Percentiles rank a stretch among this genome's conserved stretches.
Evolutionary conservation across 768 basidiomycete species (phyloP).

Genomic region (Cystoderma amianthinum): DNA sequence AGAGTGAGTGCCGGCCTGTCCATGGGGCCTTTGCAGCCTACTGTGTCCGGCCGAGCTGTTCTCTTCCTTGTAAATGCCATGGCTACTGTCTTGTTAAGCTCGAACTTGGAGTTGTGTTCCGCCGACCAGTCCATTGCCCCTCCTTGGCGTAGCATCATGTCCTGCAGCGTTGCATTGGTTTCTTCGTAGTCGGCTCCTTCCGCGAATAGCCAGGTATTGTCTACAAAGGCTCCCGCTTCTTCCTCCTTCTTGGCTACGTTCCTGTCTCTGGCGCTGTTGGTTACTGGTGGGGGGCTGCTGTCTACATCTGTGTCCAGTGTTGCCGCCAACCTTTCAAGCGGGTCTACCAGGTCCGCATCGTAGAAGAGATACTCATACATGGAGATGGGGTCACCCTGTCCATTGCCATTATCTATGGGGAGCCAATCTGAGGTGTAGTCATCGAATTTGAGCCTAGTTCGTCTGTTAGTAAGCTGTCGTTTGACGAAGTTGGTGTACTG

Average conservation of each 20-base stretch:
- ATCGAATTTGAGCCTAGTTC: constrained; percentile 9
- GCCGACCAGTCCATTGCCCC: constrained; percentile 18
- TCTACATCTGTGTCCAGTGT: no score
- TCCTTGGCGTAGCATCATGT: constrained; percentile 15
- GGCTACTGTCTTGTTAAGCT: constrained; percentile 19
- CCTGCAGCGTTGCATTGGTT: constrained; percentile 11
- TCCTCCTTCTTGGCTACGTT: constrained; percentile 1
- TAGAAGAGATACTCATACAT: no score
- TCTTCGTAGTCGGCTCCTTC: constrained; percentile 13
- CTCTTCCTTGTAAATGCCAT: constrained; percentile 12
- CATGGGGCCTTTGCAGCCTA: constrained; percentile 3
- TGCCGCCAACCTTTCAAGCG: no score
- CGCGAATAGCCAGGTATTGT: constrained; percentile 17
- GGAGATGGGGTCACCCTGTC: constrained; percentile 14
- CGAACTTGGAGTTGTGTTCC: constrained; percentile 20
- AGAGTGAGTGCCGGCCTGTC: not conserved
- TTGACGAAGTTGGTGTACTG: constrained; percentile 11
- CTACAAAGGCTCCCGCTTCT: constrained; percentile 19
- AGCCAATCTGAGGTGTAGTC: constrained; percentile 9
- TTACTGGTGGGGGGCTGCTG: no score
- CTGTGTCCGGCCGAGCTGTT: no score
- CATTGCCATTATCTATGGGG: constrained; percentile 10
- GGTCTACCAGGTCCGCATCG: constrained; percentile 12
- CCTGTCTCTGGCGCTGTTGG: no score
- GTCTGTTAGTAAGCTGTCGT: constrained; percentile 9